phyloP scores from a whole-genome alignment of 2,329 filamentous ascomycete genomes.

The Pleoardoris graminearum region DNA sequence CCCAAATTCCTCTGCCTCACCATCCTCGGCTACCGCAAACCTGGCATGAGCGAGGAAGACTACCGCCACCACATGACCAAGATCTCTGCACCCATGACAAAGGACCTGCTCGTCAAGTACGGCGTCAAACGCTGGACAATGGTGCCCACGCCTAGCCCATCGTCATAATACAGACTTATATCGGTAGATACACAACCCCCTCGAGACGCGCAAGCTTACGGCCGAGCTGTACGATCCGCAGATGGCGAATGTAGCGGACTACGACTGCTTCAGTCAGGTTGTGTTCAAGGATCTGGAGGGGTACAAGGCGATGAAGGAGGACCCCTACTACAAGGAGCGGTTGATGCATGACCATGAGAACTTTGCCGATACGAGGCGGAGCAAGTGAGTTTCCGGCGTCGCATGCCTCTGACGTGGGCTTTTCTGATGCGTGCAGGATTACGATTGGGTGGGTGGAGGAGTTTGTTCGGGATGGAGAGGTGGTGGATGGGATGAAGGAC shows the following conservation, averaged over 20 bases:
- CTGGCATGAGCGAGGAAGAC: conserved; percentile 54
- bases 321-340: conserved; percentile 54
- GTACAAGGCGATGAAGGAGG: conserved; percentile 54
- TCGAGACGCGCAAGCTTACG: conserved; percentile 42
- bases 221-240: conserved; percentile 50
- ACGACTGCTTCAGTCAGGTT: conserved; percentile 56
- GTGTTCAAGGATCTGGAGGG: conserved; percentile 52
- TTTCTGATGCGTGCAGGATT: too few species aligned
- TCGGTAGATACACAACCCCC: conserved; percentile 50
- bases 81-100: conserved; percentile 52
- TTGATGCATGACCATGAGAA: conserved; percentile 53
- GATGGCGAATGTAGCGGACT: conserved; percentile 55
- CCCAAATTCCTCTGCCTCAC: conserved; percentile 50
- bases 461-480: conserved; percentile 46
- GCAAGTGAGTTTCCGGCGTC: too few species aligned
- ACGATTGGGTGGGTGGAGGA: conserved; percentile 54
- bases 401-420: too few species aligned
- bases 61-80: conserved; percentile 55
- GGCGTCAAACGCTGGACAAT: conserved; percentile 53
- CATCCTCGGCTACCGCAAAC: conserved; percentile 53
- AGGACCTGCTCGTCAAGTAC: conserved; percentile 56
- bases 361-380: conserved; percentile 55
- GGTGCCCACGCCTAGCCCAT: conserved; percentile 28
- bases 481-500: too few species aligned
- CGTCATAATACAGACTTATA: background rate